A percentile compares a stretch with the other conserved stretches of the same genome.
Conservation (phyloP, 129 eudicot genomes). For the Flaveria bidentis region DNA sequence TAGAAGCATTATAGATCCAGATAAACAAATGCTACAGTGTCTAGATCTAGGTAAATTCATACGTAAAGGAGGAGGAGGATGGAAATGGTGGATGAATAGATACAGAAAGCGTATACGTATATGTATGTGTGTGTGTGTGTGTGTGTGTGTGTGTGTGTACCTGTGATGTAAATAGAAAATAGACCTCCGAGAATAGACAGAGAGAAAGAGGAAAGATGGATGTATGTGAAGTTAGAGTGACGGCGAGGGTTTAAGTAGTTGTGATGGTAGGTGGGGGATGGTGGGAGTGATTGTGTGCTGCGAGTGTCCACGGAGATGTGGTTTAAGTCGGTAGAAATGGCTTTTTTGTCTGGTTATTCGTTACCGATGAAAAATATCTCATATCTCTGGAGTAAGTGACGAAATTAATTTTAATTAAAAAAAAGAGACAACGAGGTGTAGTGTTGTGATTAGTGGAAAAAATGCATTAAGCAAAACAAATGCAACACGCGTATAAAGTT, state of each 20-base stretch:
- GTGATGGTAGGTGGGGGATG: background rate
- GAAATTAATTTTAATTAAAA: too few relatives aligned
- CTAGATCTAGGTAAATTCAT: constrained; percentile 11
- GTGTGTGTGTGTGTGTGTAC: background rate
- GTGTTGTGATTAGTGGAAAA: too few relatives aligned
- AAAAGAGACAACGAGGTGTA: too few relatives aligned
- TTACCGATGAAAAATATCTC: too few relatives aligned
- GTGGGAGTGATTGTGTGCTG: background rate
- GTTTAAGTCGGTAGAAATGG: background rate
- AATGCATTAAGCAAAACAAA: too few relatives aligned
- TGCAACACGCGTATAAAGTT: too few relatives aligned
- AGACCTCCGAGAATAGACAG: constrained; percentile 23
- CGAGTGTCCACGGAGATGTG: background rate
- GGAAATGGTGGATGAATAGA: background rate
- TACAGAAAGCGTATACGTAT: constrained; percentile 3
- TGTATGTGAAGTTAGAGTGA: constrained; percentile 1
- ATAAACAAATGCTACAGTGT: background rate
- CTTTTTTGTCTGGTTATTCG: background rate
- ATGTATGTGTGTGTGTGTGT: background rate
- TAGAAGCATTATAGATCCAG: background rate
- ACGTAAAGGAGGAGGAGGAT: background rate
- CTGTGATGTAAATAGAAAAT: background rate
- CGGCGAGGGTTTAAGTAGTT: constrained; percentile 18
- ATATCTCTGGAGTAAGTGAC: too few relatives aligned
- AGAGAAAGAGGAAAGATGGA: constrained; percentile 6